A percentile compares a stretch with the other conserved stretches of the same genome.
These are phyloP conservation scores for Pezicula radicicola DNA, from an alignment of 2,329 filamentous ascomycete species.

Conservation along the genomic window DNA sequence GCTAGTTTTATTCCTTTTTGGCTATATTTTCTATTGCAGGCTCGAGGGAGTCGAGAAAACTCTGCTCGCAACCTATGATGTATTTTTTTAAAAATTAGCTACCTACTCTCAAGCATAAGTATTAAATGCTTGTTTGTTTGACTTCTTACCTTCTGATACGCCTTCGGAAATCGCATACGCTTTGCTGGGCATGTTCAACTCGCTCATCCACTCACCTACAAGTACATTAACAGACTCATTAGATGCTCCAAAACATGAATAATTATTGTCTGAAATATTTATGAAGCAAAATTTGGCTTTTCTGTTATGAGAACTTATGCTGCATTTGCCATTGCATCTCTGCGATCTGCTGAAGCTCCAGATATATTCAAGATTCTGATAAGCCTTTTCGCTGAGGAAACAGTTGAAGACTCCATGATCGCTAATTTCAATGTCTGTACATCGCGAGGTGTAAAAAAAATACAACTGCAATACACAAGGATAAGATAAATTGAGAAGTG, in stretches of 20 bases:
- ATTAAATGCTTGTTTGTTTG: no score
- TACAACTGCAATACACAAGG: not conserved
- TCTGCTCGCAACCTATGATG: not conserved
- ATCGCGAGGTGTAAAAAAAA: not conserved
- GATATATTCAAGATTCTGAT: slow-evolving; percentile 4
- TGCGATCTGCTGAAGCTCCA: slow-evolving; percentile 1
- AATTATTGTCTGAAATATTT: not conserved
- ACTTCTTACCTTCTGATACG: not conserved
- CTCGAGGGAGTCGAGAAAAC: not conserved
- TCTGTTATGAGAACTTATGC: not conserved
- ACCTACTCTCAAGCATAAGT: no score
- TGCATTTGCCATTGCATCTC: slow-evolving; percentile 5
- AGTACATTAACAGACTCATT: not conserved
- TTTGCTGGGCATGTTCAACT: slow-evolving; percentile 3
- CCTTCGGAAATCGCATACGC: not conserved
- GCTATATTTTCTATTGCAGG: not conserved
- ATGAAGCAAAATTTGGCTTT: not conserved
- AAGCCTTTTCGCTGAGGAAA: not conserved
- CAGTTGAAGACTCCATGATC: not conserved
- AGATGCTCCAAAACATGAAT: not conserved
- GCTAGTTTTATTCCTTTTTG: not conserved
- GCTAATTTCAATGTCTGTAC: not conserved
- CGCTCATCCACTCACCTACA: slow-evolving; percentile 4
- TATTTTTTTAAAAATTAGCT: no score
- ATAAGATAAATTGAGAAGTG: no score